Percentiles rank a stretch among this genome's conserved stretches.
phyloP scores from a whole-genome alignment of 2,329 filamentous ascomycete genomes.

The Emmonsiellopsis sp. region DNA sequence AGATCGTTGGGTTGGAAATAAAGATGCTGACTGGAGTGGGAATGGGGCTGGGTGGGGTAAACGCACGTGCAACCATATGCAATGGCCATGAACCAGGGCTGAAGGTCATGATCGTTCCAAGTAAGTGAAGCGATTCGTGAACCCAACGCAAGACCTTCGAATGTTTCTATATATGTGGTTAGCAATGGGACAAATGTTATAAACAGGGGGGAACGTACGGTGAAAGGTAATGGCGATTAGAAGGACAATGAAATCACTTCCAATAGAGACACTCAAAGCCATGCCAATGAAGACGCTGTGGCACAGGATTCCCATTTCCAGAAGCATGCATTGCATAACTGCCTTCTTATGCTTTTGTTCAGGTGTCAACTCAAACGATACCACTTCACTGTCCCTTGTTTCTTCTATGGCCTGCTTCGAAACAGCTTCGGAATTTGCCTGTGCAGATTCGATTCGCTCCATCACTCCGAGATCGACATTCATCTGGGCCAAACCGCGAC shows the following conservation, averaged over 20 bases:
- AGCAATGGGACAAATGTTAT: not conserved
- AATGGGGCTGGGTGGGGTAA: not conserved
- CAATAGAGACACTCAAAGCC: constrained; percentile 27
- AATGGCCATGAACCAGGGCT: constrained; percentile 64
- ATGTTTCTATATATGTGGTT: constrained; percentile 20
- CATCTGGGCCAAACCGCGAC: constrained; percentile 21
- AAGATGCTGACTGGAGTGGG: not conserved
- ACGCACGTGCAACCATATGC: constrained; percentile 54
- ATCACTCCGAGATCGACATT: constrained; percentile 18
- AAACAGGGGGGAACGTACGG: constrained; percentile 16
- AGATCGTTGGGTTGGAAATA: not conserved
- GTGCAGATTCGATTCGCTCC: constrained; percentile 16
- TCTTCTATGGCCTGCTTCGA: not conserved
- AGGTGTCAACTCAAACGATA: constrained; percentile 12
- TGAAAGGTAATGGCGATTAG: constrained; percentile 29
- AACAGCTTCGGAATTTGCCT: not conserved
- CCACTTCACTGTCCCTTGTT: not conserved
- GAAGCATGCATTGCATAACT: constrained; percentile 62
- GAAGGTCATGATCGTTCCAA: constrained; percentile 20
- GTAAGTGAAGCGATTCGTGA: constrained; percentile 24
- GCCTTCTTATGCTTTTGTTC: constrained; percentile 49
- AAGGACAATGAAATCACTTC: constrained; percentile 26
- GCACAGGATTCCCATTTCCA: constrained; percentile 71
- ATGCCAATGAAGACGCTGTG: constrained; percentile 52
- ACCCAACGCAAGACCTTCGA: constrained; percentile 27